phyloP scores from a whole-genome alignment of 2,329 filamentous ascomycete genomes.

The Diplodia mutila region DNA sequence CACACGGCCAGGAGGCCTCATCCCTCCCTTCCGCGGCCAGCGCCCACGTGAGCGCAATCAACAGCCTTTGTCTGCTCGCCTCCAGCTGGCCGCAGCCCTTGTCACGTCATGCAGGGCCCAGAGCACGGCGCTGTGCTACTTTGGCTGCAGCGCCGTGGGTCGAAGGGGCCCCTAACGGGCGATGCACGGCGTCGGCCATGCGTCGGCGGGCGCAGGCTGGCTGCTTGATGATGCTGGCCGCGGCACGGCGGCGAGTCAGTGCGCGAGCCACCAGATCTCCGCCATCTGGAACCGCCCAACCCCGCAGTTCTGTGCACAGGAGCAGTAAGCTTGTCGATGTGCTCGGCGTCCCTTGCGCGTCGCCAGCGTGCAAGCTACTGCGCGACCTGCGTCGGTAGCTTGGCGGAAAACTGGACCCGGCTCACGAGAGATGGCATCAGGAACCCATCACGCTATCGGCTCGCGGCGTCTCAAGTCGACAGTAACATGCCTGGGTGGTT shows the following conservation, averaged over 20 bases:
- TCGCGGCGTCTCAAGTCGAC: neutral
- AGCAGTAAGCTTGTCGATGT: constrained; percentile 13
- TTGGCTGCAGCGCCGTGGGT: neutral
- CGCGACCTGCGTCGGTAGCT: neutral
- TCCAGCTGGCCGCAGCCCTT: neutral
- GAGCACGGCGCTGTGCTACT: neutral
- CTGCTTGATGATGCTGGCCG: neutral
- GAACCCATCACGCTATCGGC: constrained; percentile 19
- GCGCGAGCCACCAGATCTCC: constrained; percentile 19
- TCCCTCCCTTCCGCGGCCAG: constrained; percentile 7
- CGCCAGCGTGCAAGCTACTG: neutral
- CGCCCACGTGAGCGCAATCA: constrained; percentile 14
- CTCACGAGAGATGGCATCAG: constrained; percentile 17
- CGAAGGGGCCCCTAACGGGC: neutral
- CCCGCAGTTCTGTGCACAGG: constrained; percentile 12
- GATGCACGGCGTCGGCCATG: constrained; percentile 9
- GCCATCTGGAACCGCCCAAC: constrained; percentile 7
- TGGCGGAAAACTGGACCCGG: constrained; percentile 9
- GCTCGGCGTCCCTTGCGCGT: constrained; percentile 3
- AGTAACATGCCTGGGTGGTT: constrained; percentile 12
- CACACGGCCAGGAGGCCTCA: constrained; percentile 4
- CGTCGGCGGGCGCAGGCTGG: constrained; percentile 8
- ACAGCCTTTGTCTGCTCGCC: constrained; percentile 14
- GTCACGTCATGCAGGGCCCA: constrained; percentile 21
- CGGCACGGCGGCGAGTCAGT: constrained; percentile 2